Evolutionary conservation across 1,284 basidiomycete species (phyloP), one percentile per base, ranked within the genome.

Genomic region (Rhodotorula sp.): DNA sequence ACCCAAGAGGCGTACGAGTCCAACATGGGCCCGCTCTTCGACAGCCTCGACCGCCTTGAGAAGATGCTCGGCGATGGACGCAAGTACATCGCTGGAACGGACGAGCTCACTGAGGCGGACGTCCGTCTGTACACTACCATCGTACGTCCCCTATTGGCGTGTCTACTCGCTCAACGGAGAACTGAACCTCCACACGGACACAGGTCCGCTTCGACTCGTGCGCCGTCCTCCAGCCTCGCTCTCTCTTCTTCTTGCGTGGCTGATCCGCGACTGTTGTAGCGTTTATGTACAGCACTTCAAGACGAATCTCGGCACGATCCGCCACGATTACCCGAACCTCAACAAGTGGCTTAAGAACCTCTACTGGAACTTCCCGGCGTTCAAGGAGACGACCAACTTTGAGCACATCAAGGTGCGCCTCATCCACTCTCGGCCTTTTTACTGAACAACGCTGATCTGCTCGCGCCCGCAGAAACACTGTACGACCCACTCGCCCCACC

Each of bases 201-300:
- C 69, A 72, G 72, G 57, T 74, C 56, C 75, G 78, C 44, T 79
- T 77, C 69, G 78, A 78, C 58, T 69, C 69, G 68, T 69, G 19
- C n/a, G 66, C 34, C 27, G 19, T 51, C 55, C n/a, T 8, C 39
- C 17, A 8, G 39, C 39, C 15, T 17, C 15, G 9, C 41, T 56
- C 64, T 48, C 19, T 34, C 13, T 13, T 32, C 4, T 46, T 17
- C 53, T 61, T 21, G 9, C 44, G 25, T 32, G 15, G 17, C 44
- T 37, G 27, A 54, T 29, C 32, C 25, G 17, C 17, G 54, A 25
- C 54, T 25, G 44, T 41, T 21, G 10, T 62, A 72, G 65, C 0
- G 94, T 92, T 46, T 98, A 99, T 82, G 13, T 87, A 90, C 66
- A 88, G 88, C 91, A 94, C 82, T 97, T 98, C 87, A 97, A 97